Conservation (phyloP, 371 early-diverging fungal genomes). For the Mucor plumbeus region DNA sequence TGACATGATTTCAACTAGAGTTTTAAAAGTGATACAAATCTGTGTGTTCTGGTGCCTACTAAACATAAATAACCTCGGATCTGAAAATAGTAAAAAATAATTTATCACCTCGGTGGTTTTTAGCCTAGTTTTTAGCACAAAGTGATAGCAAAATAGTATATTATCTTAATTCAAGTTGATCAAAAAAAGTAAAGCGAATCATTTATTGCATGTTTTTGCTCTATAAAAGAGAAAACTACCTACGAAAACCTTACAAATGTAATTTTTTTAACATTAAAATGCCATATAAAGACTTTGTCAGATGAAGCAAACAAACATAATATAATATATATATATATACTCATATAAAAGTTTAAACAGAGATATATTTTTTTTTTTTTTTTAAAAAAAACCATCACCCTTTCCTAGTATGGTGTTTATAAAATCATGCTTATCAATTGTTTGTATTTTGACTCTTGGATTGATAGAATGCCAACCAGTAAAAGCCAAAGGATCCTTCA, state of each 20-base stretch:
- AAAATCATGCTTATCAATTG: background rate
- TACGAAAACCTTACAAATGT: too few relatives aligned
- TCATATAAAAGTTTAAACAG: background rate
- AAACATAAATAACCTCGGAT: background rate
- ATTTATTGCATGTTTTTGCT: too few relatives aligned
- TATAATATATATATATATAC: background rate
- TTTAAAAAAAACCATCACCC: too few relatives aligned
- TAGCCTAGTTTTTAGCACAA: too few relatives aligned
- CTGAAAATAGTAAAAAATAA: too few relatives aligned
- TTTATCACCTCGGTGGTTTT: too few relatives aligned
- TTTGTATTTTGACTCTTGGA: background rate
- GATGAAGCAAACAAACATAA: constrained; percentile 2
- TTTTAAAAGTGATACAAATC: constrained; percentile 3
- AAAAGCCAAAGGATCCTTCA: constrained; percentile 6
- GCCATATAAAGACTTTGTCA: background rate
- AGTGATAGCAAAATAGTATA: too few relatives aligned
- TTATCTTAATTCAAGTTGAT: too few relatives aligned
- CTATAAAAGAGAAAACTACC: too few relatives aligned
- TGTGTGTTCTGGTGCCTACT: too few relatives aligned
- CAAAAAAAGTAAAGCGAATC: too few relatives aligned
- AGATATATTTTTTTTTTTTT: background rate
- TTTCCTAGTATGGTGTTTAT: background rate
- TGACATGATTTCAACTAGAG: background rate
- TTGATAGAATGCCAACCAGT: constrained; percentile 18
- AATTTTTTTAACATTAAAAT: too few relatives aligned